Conservation (phyloP, 345 rosid genomes). For the Populus deltoides region DNA sequence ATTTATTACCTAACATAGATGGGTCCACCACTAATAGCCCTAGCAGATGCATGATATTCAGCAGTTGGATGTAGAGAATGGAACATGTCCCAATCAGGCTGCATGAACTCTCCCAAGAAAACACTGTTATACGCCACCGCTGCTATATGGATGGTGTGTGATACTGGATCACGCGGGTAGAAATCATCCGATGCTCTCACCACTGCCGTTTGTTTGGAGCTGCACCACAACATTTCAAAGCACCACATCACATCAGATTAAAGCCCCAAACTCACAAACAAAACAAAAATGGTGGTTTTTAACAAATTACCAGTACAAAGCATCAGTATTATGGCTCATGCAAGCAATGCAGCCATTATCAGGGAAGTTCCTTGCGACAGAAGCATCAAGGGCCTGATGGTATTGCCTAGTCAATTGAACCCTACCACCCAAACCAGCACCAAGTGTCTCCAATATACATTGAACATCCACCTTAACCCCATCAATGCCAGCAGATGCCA, state of each 20-base stretch:
- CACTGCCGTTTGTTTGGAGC: conserved; percentile 92
- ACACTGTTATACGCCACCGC: conserved; percentile 84
- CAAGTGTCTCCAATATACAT: conserved; percentile 85
- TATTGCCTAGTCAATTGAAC: conserved; percentile 79
- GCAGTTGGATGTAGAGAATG: conserved; percentile 89
- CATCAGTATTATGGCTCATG: conserved; percentile 95
- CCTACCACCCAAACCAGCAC: conserved; percentile 76
- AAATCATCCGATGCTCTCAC: conserved; percentile 95
- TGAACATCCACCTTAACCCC: conserved; percentile 95
- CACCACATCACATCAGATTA: neutral
- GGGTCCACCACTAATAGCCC: conserved; percentile 93
- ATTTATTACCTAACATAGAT: conserved; percentile 68
- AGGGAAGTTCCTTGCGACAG: conserved; percentile 69
- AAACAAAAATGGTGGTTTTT: neutral
- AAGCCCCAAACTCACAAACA: neutral
- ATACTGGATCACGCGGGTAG: conserved; percentile 82
- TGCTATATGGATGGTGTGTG: conserved; percentile 90
- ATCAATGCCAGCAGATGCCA: conserved; percentile 76
- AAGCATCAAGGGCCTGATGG: conserved; percentile 88
- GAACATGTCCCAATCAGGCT: conserved; percentile 98
- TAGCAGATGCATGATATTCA: conserved; percentile 89
- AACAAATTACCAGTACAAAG: conserved; percentile 71
- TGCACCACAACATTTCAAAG: conserved; percentile 22
- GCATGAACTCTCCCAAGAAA: conserved; percentile 88
- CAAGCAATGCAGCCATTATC: conserved; percentile 94